These are phyloP conservation scores for Hypoxylon sp. DNA, from an alignment of 2,329 filamentous ascomycete species.

Conservation along the genomic window DNA sequence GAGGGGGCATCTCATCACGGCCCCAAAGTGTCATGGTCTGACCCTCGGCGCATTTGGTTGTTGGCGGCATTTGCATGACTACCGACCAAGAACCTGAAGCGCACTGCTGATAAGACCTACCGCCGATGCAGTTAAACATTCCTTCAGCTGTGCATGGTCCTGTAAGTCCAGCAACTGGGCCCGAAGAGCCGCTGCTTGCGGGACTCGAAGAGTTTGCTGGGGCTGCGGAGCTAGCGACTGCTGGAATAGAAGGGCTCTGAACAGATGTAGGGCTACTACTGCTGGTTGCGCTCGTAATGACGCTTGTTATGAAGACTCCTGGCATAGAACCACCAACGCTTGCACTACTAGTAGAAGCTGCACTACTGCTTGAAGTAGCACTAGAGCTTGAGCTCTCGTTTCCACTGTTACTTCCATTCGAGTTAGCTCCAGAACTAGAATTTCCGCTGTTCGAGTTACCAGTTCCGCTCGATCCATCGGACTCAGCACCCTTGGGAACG, in stretches of 20 bases:
- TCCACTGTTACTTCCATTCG: neutral
- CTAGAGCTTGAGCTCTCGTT: conserved; percentile 25
- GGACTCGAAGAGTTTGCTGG: conserved; percentile 34
- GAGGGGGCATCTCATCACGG: conserved; percentile 30
- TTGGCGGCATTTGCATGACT: conserved; percentile 50
- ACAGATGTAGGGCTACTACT: conserved; percentile 19
- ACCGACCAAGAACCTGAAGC: conserved; percentile 53
- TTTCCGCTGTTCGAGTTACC: neutral
- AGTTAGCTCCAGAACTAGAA: conserved; percentile 5
- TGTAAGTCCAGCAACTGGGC: conserved; percentile 46
- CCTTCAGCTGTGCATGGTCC: conserved; percentile 55
- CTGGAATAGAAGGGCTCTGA: conserved; percentile 31
- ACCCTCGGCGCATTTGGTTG: conserved; percentile 52
- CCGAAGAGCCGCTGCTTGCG: conserved; percentile 18
- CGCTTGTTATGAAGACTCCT: conserved; percentile 28
- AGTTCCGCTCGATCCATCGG: conserved; percentile 43
- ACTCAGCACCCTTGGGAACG: conserved; percentile 50
- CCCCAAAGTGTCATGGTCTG: conserved; percentile 51
- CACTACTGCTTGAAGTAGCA: conserved; percentile 6
- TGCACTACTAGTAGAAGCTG: conserved; percentile 7
- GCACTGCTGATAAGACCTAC: conserved; percentile 55
- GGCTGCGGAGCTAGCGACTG: conserved; percentile 28
- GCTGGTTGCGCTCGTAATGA: neutral
- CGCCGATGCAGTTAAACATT: conserved; percentile 55
- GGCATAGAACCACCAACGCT: conserved; percentile 2